Evolutionary conservation across 2,329 filamentous ascomycete species (phyloP).

Genomic region (Pyrenochaeta sp.): DNA sequence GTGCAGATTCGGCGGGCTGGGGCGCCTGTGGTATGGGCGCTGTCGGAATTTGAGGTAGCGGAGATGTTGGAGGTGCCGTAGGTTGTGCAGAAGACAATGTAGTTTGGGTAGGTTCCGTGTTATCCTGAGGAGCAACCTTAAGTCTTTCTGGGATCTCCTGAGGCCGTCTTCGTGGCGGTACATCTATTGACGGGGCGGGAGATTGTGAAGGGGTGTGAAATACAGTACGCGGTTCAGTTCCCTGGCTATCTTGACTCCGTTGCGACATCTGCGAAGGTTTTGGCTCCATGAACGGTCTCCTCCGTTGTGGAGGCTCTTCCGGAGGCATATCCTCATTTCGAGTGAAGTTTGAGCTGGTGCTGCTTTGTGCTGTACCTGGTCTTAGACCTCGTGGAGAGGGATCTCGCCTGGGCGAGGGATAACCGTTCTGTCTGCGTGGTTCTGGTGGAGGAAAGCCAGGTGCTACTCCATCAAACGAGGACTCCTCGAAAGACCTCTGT

Average conservation of each 20-base stretch:
- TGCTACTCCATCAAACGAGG: slow-evolving; percentile 30
- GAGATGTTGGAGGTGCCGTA: slow-evolving; percentile 34
- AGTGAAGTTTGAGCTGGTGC: slow-evolving; percentile 39
- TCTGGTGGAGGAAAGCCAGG: slow-evolving; percentile 34
- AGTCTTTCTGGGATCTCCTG: slow-evolving; percentile 42
- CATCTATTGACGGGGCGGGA: slow-evolving; percentile 34
- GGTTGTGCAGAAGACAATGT: slow-evolving; percentile 22
- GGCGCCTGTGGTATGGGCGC: slow-evolving; percentile 12
- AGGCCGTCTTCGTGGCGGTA: slow-evolving; percentile 34
- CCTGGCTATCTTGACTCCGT: slow-evolving; percentile 35
- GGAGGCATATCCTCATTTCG: slow-evolving; percentile 38
- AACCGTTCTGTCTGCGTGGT: slow-evolving; percentile 41
- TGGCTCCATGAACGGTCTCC: slow-evolving; percentile 72
- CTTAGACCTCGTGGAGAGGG: slow-evolving; percentile 45
- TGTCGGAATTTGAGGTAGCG: slow-evolving; percentile 37
- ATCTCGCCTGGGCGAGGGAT: slow-evolving; percentile 36
- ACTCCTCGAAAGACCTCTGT: slow-evolving; percentile 39
- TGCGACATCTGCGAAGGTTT: slow-evolving; percentile 38
- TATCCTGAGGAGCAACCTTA: slow-evolving; percentile 24
- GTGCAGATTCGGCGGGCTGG: slow-evolving; percentile 50
- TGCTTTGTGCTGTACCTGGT: slow-evolving; percentile 49
- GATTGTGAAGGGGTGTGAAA: slow-evolving; percentile 37
- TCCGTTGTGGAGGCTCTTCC: slow-evolving; percentile 64
- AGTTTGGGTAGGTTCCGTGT: slow-evolving; percentile 11
- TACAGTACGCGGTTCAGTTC: slow-evolving; percentile 25